Base-by-base conservation (phyloP, 2,329 filamentous ascomycete genomes). In the Sporothrix curviconia region DNA sequence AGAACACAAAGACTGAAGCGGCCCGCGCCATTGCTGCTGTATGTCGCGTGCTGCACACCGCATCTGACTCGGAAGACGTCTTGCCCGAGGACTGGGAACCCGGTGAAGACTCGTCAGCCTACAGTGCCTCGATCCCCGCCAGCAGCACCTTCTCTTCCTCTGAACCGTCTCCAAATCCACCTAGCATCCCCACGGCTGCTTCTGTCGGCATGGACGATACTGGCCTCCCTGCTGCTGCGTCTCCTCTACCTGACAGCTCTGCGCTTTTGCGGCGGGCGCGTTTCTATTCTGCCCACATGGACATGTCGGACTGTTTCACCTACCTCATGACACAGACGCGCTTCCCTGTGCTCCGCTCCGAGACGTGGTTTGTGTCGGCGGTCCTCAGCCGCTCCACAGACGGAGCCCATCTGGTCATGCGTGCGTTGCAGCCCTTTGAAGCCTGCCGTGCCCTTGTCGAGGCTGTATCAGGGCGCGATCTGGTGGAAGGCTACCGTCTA, bases 291-390 rank as follows among this genome's bases (percentile, higher is more conserved):
- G 66, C 66, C 24, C 78, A 83, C 64, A 60, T 63, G 3, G 60
- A 70, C 19, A 66, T 83, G 12, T 64, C 68, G 14, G 65, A 69
- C 7, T 70, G 76, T 0, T 71, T 86, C 7, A 65, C 74, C 1
- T 81, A 77, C 62, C 74, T 86, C 25, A 71, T 83, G 24, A 76
- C 72, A 2, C 83, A 86, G 64, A 70, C 68, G 3, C 83, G 81
- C 61, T 86, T 82, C 74, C 79, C 81, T 0, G 73, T 78, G 2
- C 71, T 86, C 2, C 75, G 80, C 17, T 83, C 81, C 39, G 83
- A 86, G 65, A 75, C 78, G 3, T 81, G 82, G 77, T 85, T 86
- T 61, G 76, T 83, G 6, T 74, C 84, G 53, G 83, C 83, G 2
- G 74, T 86, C 34, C 80, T 85, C 75, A 76, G 77, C 40, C 75